Evolutionary conservation across 2,329 filamentous ascomycete genomes (phyloP).

Genomic region (Beauveria medogensis): DNA sequence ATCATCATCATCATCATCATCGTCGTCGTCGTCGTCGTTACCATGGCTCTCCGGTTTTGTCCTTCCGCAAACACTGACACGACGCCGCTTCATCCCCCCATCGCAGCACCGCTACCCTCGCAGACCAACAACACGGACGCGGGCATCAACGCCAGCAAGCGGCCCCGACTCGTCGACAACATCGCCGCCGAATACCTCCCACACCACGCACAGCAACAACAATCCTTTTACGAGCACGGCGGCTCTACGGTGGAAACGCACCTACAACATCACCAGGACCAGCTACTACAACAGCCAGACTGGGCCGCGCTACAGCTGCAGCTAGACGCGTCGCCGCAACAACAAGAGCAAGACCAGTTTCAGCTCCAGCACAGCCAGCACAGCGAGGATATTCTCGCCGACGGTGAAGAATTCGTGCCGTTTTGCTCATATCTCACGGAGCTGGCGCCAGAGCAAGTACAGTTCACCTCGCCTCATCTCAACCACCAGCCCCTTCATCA

Average conservation of each 20-base stretch:
- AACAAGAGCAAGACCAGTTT: too few relatives aligned
- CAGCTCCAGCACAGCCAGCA: background rate
- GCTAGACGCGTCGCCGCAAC: background rate
- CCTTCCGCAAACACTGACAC: background rate
- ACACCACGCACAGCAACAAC: background rate
- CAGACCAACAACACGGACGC: background rate
- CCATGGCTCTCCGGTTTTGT: background rate
- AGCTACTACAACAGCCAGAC: background rate
- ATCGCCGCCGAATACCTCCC: background rate
- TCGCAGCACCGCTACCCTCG: background rate
- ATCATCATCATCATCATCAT: too few relatives aligned
- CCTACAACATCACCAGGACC: background rate
- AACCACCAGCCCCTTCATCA: too few relatives aligned
- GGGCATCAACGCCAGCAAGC: background rate
- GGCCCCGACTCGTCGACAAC: background rate
- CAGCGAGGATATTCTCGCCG: background rate
- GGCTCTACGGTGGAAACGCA: background rate
- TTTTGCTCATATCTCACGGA: background rate
- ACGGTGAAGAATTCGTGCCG: background rate
- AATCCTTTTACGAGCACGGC: background rate
- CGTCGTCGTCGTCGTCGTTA: too few relatives aligned
- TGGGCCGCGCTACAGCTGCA: background rate
- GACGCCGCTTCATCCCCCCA: background rate
- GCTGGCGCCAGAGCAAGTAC: background rate
- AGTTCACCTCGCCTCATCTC: background rate